A percentile compares a stretch with the other conserved stretches of the same genome.
These are phyloP conservation scores for Colletotrichum liaoningense DNA, from an alignment of 2,329 filamentous ascomycete species.

Conservation along the genomic window DNA sequence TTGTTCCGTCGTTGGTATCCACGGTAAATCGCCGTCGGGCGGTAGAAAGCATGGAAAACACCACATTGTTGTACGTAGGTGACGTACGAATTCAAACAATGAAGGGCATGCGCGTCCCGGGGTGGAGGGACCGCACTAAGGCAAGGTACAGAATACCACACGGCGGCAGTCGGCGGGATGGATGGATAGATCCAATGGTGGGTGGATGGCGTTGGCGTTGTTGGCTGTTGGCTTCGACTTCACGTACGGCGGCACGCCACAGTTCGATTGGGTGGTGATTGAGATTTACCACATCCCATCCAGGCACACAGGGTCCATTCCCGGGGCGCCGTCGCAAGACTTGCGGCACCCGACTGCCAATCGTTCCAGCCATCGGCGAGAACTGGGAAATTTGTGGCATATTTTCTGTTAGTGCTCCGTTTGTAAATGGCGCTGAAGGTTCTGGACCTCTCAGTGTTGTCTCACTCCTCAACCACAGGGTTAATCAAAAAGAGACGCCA, in stretches of 20 bases:
- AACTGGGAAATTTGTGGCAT: not conserved
- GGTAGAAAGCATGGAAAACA: not conserved
- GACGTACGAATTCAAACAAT: not conserved
- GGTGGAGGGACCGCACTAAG: not conserved
- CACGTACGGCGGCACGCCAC: not conserved
- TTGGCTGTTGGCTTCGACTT: not conserved
- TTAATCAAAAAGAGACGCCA: not conserved
- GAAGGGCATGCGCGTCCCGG: not conserved
- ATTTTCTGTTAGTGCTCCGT: not conserved
- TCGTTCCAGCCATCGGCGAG: not conserved
- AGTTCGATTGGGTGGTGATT: not conserved
- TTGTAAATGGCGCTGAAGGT: not conserved
- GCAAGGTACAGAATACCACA: constrained; percentile 2
- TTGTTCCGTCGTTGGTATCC: not conserved
- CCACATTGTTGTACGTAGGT: not conserved
- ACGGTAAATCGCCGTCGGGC: not conserved
- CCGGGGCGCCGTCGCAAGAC: not conserved
- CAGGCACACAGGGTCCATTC: not conserved
- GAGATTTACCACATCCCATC: not conserved
- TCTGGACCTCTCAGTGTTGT: not conserved
- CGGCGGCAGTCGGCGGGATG: not conserved
- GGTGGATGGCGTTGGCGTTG: not conserved
- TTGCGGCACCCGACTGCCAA: not conserved
- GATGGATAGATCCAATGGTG: not conserved
- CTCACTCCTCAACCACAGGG: not conserved